These are phyloP conservation scores for Phialemoniopsis sp. DNA, from an alignment of 2,329 filamentous ascomycete genomes.

Conservation along the genomic window DNA sequence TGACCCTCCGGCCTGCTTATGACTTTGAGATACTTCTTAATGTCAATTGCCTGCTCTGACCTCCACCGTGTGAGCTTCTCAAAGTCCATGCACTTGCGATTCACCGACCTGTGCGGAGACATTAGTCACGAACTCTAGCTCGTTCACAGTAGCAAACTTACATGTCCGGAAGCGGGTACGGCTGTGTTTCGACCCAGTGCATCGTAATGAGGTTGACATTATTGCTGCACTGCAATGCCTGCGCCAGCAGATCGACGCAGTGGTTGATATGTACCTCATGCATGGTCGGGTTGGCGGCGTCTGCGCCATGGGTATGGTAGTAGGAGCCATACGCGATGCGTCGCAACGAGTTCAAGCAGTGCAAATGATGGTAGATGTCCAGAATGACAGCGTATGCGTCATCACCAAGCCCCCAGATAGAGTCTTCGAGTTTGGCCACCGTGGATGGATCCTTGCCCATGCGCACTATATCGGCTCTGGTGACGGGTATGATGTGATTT, in stretches of 20 bases:
- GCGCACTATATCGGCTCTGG: neutral
- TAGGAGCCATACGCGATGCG: conserved; percentile 5
- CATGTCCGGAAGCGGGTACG: conserved; percentile 23
- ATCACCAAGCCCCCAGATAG: conserved; percentile 11
- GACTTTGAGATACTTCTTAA: conserved; percentile 11
- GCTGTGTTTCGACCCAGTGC: conserved; percentile 22
- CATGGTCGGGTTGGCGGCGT: conserved; percentile 19
- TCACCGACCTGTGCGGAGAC: conserved; percentile 25
- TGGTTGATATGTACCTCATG: conserved; percentile 18
- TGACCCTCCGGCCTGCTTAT: conserved; percentile 12
- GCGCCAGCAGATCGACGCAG: conserved; percentile 20
- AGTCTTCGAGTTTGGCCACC: neutral
- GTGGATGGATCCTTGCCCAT: conserved; percentile 5
- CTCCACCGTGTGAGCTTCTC: conserved; percentile 15
- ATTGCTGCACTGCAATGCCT: conserved; percentile 22
- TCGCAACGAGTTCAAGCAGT: conserved; percentile 29
- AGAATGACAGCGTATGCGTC: conserved; percentile 4
- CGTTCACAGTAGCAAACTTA: conserved; percentile 23
- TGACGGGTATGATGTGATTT: conserved; percentile 14
- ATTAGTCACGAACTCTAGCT: conserved; percentile 16
- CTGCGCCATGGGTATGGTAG: conserved; percentile 8
- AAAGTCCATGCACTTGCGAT: conserved; percentile 27
- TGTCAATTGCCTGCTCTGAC: conserved; percentile 12
- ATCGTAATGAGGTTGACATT: conserved; percentile 23
- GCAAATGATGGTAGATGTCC: conserved; percentile 27